Base-by-base conservation (phyloP, 208 protist genomes). In the Strigomonas culicis region DNA sequence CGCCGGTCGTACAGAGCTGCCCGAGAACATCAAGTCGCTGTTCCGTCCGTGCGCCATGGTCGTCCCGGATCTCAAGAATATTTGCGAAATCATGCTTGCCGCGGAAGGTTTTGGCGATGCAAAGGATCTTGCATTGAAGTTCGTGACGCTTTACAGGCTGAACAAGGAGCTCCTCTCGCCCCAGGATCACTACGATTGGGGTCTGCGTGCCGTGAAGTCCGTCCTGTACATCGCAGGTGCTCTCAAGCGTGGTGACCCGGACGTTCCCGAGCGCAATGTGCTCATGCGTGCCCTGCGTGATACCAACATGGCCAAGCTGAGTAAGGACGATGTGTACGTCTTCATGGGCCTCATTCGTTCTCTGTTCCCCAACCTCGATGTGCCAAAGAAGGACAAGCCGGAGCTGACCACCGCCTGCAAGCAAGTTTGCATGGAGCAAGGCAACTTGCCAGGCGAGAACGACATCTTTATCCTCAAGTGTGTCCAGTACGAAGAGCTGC, bases 131-230 rank as follows among this genome's bases (percentile, higher is more conserved):
- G 96, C 98, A 27, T 72, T 98, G 30, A 99, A 99, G 85, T 99
- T 99, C 76, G 97, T 98, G 47, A 99, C 97, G 1, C 84, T 99
- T 11, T 99, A 99, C 79, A 80, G 87, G 50, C 84, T 99, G 47
- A 98, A 97, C 73, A 94, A 92, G 73, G 95, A 99, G 69, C 83
- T 99, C 31, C 89, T 99, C 31, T 98, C 95, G 6, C 96, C 98
- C 34, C 97, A 99, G 72, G 89, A 98, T 61, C 98, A 99, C 79
- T 99, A 99, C 80, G 98, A 99, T 84, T 99, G 98, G 98, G 98
- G 98, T 77, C 84, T 99, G 49, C 94, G 98, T 68, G 98, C 98
- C 4, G 97, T 99, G n/a, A 99, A 99, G 74, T 98, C 98, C 36
- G 97, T 99, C 65, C 78, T 99, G 30, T 96, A 97, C 72, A 98